Conservation (phyloP, 441 rosid species). For the Dalechampia spathulata region DNA sequence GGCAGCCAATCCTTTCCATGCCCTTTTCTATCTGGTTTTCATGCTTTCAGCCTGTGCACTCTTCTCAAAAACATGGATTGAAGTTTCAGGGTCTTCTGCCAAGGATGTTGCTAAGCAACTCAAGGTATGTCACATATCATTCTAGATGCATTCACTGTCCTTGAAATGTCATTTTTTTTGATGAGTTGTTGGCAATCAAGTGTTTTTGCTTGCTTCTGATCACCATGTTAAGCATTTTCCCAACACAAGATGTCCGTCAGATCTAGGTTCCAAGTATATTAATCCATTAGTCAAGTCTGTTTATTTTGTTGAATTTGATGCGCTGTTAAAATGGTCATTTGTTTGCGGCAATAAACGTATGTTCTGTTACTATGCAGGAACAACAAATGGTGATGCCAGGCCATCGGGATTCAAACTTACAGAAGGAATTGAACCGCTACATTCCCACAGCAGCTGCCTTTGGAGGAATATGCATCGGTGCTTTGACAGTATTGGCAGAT, state of each 20-base stretch:
- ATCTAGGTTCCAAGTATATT: no score
- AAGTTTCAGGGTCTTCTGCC: conserved; percentile 96
- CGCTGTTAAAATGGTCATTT: no score
- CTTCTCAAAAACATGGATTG: conserved; percentile 96
- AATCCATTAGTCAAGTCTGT: no score
- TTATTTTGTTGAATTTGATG: no score
- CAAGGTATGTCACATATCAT: conserved; percentile 54
- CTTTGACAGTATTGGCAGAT: conserved; percentile 76
- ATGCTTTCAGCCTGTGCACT: conserved; percentile 87
- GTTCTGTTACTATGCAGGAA: no score
- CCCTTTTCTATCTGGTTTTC: conserved; percentile 75
- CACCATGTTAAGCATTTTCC: no score
- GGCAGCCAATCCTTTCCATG: conserved; percentile 96
- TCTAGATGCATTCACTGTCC: no score
- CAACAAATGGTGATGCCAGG: conserved; percentile 99
- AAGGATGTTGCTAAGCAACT: conserved; percentile 93
- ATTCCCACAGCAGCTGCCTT: conserved; percentile 92
- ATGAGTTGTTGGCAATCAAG: no score
- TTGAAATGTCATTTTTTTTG: no score
- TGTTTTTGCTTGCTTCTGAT: no score
- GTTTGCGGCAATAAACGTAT: no score
- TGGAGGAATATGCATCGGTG: conserved; percentile 85
- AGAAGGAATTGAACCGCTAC: conserved; percentile 81
- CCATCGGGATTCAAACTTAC: conserved; percentile 80
- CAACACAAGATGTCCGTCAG: no score